Conservation (phyloP, 1,139 yeast species). For the Protomyces gravidus region DNA sequence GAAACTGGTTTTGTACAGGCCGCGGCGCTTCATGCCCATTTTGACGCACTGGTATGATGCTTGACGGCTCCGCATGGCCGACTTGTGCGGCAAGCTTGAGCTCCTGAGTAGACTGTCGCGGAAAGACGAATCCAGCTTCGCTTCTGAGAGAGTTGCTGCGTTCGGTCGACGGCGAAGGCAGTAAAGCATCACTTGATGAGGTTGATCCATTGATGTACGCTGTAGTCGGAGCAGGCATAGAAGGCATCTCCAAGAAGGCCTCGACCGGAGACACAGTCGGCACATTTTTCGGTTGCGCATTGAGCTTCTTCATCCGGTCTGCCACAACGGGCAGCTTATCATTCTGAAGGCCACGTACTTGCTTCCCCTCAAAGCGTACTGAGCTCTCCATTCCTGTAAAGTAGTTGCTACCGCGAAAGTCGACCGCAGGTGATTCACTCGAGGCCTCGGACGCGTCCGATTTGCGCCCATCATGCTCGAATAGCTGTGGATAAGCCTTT, state of each 20-base stretch:
- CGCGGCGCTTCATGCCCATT: neutral
- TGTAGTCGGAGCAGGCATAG: neutral
- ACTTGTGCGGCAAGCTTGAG: neutral
- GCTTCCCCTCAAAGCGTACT: slow-evolving; percentile 10
- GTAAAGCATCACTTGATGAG: neutral
- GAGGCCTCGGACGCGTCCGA: slow-evolving; percentile 12
- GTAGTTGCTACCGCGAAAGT: slow-evolving; percentile 28
- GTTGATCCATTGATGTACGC: neutral
- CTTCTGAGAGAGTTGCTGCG: slow-evolving; percentile 1
- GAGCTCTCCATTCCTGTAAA: slow-evolving; percentile 29
- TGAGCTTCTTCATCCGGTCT: slow-evolving; percentile 15
- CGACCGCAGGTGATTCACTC: neutral
- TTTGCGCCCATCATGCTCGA: slow-evolving; percentile 25
- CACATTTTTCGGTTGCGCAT: slow-evolving; percentile 20
- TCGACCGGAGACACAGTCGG: slow-evolving; percentile 35
- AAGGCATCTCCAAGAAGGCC: slow-evolving; percentile 31
- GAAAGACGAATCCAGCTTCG: neutral
- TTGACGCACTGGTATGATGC: neutral
- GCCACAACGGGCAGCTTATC: slow-evolving; percentile 6
- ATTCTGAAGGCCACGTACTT: slow-evolving; percentile 16
- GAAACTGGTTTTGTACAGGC: neutral
- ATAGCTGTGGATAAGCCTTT: slow-evolving; percentile 30
- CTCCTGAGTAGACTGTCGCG: neutral
- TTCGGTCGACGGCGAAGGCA: slow-evolving; percentile 3
- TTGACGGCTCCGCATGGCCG: neutral